Evolutionary conservation across 192 early-diverging fungal genomes (phyloP).

Genomic region (Coemansia sp.): DNA sequence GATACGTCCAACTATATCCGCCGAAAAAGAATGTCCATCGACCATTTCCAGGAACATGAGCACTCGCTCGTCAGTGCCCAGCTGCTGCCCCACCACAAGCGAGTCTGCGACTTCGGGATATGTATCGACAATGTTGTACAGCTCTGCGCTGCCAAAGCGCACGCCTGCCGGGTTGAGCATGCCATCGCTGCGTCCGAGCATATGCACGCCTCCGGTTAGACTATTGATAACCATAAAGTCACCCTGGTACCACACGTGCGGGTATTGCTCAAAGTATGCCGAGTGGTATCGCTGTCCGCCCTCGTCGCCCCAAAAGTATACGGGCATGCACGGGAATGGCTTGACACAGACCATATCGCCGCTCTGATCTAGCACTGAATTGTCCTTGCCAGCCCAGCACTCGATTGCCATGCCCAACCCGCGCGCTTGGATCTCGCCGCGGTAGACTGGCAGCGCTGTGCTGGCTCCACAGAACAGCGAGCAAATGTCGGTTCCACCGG

Average conservation of each 20-base stretch:
- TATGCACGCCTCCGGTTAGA: slow-evolving; percentile 85
- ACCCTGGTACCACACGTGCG: slow-evolving; percentile 93
- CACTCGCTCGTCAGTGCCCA: slow-evolving; percentile 84
- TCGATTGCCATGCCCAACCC: slow-evolving; percentile 94
- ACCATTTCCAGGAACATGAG: slow-evolving; percentile 88
- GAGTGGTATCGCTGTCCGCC: slow-evolving; percentile 69
- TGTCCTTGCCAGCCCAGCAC: slow-evolving; percentile 70
- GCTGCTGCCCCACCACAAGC: slow-evolving; percentile 87
- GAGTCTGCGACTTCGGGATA: slow-evolving; percentile 81
- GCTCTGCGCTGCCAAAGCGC: slow-evolving; percentile 90
- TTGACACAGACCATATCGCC: slow-evolving; percentile 91
- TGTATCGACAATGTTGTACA: slow-evolving; percentile 90
- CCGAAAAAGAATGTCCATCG: slow-evolving; percentile 56
- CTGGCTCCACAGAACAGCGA: slow-evolving; percentile 95
- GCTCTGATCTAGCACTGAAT: slow-evolving; percentile 65
- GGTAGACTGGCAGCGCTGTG: slow-evolving; percentile 82
- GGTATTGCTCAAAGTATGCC: slow-evolving; percentile 88
- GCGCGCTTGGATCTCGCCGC: slow-evolving; percentile 92
- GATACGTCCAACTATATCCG: slow-evolving; percentile 66
- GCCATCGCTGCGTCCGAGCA: slow-evolving; percentile 92
- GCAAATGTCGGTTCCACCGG: slow-evolving; percentile 97
- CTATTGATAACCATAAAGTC: slow-evolving; percentile 89
- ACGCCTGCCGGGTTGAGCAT: slow-evolving; percentile 92
- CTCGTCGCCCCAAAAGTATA: slow-evolving; percentile 88
- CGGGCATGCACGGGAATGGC: slow-evolving; percentile 98